Percentiles rank a stretch among this genome's conserved stretches.
Evolutionary conservation across 345 rosid species (phyloP).

Genomic region (Lepidium didymum): DNA sequence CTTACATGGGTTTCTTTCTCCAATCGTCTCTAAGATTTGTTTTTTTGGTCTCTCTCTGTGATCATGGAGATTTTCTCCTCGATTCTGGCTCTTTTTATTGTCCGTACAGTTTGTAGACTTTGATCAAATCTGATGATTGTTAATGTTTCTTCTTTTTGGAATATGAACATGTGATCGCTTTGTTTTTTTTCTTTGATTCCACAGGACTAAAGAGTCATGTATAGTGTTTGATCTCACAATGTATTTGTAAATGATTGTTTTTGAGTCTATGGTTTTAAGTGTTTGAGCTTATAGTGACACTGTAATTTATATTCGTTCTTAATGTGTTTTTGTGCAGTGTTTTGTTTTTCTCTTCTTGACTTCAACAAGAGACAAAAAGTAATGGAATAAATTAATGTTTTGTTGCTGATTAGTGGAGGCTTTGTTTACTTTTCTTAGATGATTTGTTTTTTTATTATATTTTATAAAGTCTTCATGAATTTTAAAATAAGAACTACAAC

Average conservation of each 20-base stretch:
- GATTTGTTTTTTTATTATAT: background rate
- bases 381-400: background rate
- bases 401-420: conserved; percentile 12
- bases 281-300: conserved; percentile 12
- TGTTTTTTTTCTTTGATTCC: background rate
- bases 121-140: conserved; percentile 7
- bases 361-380: background rate
- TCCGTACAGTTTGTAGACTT: conserved; percentile 8
- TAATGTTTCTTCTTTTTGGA: background rate
- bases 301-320: background rate
- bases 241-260: background rate
- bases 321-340: background rate
- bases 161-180: background rate
- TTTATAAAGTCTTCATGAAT: background rate
- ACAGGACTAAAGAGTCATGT: background rate
- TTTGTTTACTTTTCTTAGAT: background rate
- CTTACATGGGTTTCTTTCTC: background rate
- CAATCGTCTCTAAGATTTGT: background rate
- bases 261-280: background rate
- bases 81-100: background rate
- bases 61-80: conserved; percentile 1
- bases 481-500: background rate
- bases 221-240: conserved; percentile 14
- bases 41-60: background rate
- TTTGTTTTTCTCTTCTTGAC: background rate